Percentiles rank a stretch among this genome's conserved stretches.
Conservation (phyloP, 805 yeast species). For the Blastobotrys attinorum region DNA sequence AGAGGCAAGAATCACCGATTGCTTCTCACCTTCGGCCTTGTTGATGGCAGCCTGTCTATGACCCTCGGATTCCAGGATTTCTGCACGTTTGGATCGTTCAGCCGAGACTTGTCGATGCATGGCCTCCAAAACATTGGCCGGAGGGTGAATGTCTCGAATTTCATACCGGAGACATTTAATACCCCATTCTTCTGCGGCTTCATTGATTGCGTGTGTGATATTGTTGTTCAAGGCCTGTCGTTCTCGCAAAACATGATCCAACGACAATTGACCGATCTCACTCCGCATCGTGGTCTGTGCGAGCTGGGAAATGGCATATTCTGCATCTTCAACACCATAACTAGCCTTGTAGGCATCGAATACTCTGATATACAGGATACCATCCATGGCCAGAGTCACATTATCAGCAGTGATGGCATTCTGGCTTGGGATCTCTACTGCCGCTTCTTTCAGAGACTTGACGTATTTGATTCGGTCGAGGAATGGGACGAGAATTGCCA, state of each 20-base stretch:
- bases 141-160: conserved; percentile 84
- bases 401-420: conserved; percentile 82
- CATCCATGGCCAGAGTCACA: conserved; percentile 78
- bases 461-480: conserved; percentile 74
- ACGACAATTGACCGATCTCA: conserved; percentile 75
- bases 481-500: conserved; percentile 64
- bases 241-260: conserved; percentile 72
- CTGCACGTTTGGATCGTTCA: conserved; percentile 80
- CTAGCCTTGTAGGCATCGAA: conserved; percentile 78
- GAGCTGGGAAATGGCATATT: conserved; percentile 74
- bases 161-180: conserved; percentile 76
- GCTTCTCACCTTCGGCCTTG: conserved; percentile 76
- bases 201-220: conserved; percentile 72
- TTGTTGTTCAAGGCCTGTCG: conserved; percentile 64
- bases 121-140: conserved; percentile 74
- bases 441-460: conserved; percentile 73
- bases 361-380: conserved; percentile 70
- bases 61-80: conserved; percentile 82
- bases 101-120: conserved; percentile 90
- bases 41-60: conserved; percentile 70
- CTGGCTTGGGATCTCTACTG: conserved; percentile 79
- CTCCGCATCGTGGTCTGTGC: conserved; percentile 90
- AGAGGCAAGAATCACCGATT: conserved; percentile 61
- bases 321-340: conserved; percentile 83
- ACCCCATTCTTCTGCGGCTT: conserved; percentile 84